Percentiles rank a stretch among this genome's conserved stretches.
phyloP scores from a whole-genome alignment of 2,329 filamentous ascomycete genomes.

The Epichloe elymi region DNA sequence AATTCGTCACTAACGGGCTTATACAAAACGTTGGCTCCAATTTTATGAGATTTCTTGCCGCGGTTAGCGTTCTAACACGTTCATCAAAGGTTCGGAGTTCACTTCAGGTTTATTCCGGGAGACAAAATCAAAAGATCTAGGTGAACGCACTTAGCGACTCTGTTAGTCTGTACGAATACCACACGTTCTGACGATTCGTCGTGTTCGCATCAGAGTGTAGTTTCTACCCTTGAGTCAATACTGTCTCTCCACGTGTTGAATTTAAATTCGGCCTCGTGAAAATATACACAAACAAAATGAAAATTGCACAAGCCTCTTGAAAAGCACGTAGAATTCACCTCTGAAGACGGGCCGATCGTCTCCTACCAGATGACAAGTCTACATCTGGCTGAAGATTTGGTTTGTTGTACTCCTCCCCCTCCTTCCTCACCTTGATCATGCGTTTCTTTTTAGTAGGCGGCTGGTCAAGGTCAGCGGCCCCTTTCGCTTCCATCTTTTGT shows the following conservation, averaged over 20 bases:
- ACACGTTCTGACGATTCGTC: not conserved
- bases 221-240: not conserved
- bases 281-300: not conserved
- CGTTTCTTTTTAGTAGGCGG: slow-evolving; percentile 16
- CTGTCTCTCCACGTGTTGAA: too few relatives aligned
- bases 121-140: not conserved
- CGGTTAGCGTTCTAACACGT: not conserved
- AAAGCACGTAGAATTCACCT: not conserved
- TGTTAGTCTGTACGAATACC: not conserved
- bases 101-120: too few relatives aligned
- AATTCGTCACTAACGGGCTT: not conserved
- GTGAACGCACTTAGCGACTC: not conserved
- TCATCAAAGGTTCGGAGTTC: not conserved
- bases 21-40: not conserved
- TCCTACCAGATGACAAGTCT: slow-evolving; percentile 8
- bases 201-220: not conserved
- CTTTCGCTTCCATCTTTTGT: slow-evolving; percentile 13
- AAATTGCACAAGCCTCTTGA: not conserved
- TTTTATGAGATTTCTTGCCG: not conserved
- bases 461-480: slow-evolving; percentile 12
- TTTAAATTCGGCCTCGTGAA: not conserved
- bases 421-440: slow-evolving; percentile 7
- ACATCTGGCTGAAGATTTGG: slow-evolving; percentile 3
- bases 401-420: slow-evolving; percentile 10
- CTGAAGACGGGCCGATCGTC: slow-evolving; percentile 5